phyloP scores from a whole-genome alignment of 768 basidiomycete species.

The Trametes cingulata region DNA sequence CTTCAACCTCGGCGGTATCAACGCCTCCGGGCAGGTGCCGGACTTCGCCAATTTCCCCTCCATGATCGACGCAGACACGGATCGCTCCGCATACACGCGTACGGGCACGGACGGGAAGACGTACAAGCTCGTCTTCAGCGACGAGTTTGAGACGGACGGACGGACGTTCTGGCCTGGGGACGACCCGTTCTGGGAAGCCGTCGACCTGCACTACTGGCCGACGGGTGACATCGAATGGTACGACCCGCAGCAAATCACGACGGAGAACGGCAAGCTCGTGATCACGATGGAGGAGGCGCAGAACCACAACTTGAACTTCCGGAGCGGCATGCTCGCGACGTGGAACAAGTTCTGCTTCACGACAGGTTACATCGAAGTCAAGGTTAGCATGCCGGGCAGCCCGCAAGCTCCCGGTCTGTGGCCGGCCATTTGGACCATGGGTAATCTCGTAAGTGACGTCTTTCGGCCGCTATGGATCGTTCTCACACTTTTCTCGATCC shows the following conservation, averaged over 20 bases:
- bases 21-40: constrained; percentile 86
- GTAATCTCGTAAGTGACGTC: constrained; percentile 51
- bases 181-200: constrained; percentile 86
- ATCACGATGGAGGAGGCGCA: constrained; percentile 73
- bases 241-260: constrained; percentile 62
- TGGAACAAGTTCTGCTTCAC: constrained; percentile 98
- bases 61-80: constrained; percentile 81
- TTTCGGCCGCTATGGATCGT: background rate
- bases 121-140: constrained; percentile 86
- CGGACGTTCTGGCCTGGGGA: constrained; percentile 79
- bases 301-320: constrained; percentile 81
- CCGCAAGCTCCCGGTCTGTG: constrained; percentile 69
- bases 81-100: constrained; percentile 51
- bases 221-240: constrained; percentile 88
- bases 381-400: constrained; percentile 72
- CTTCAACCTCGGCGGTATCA: constrained; percentile 90
- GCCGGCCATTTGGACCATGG: constrained; percentile 89
- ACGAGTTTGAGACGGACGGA: constrained; percentile 77
- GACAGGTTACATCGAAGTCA: constrained; percentile 86
- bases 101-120: constrained; percentile 73
- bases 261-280: constrained; percentile 73
- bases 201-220: constrained; percentile 82
- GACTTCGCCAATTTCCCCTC: constrained; percentile 62
- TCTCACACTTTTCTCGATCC: constrained; percentile 26
- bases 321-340: constrained; percentile 77